Conservation (phyloP, 75 land plant genomes). For the Picea glauca region DNA sequence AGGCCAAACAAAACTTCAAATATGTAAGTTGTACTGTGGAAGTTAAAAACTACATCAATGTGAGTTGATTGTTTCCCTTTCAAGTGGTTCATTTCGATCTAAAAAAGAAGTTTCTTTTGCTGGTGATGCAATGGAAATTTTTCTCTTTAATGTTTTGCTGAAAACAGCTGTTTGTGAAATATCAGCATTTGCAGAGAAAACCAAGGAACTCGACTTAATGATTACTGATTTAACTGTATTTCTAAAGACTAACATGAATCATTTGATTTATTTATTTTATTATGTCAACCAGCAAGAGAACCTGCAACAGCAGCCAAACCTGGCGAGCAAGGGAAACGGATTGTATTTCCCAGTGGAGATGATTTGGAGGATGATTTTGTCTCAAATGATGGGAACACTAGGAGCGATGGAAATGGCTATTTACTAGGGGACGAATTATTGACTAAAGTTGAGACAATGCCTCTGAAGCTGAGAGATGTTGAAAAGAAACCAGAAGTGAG, state of each 20-base stretch:
- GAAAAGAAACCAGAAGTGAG: neutral
- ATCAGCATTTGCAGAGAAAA: neutral
- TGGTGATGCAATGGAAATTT: neutral
- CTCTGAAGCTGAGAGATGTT: neutral
- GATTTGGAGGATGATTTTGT: constrained; percentile 91
- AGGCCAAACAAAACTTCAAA: constrained; percentile 28
- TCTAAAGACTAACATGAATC: neutral
- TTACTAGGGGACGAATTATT: neutral
- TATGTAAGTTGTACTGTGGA: constrained; percentile 30
- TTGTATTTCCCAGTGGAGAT: constrained; percentile 79
- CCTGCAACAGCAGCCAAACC: constrained; percentile 21
- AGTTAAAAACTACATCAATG: neutral
- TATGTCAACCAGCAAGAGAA: constrained; percentile 27
- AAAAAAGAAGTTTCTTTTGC: neutral
- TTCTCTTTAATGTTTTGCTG: neutral
- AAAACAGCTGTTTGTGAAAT: neutral
- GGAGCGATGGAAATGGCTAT: no score
- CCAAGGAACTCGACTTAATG: neutral
- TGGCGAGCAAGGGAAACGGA: constrained; percentile 34
- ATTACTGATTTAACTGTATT: neutral
- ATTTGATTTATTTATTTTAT: neutral
- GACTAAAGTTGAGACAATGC: constrained; percentile 5
- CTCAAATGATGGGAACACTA: neutral
- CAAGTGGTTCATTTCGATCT: neutral
- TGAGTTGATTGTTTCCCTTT: neutral